Base-by-base conservation (phyloP, 306 rosid species). In the Arachis stenosperma region DNA sequence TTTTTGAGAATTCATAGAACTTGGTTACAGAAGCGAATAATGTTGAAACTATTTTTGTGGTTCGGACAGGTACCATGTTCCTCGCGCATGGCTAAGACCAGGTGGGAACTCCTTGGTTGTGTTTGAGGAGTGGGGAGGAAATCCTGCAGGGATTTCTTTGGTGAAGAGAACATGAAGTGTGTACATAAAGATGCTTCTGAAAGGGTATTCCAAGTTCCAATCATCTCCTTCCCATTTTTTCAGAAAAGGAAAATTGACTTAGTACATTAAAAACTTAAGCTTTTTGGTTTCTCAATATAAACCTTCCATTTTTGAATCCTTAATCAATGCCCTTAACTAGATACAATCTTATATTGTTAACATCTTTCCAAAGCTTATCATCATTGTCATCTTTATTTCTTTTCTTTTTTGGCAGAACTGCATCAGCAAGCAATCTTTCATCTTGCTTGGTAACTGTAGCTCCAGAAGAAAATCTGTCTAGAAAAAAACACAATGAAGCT, bases 81-180 rank as follows among this genome's bases (percentile, higher is more conserved):
- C 99, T 17, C 96, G 90, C 5, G 70, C 96, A 0, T 95, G 99
- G 99, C 75, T 95, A 78, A 86, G 79, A 39, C 76, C 97, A 4
- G 83, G 82, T 0, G 96, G 92, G n/a, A 95, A 95, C 71, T 36
- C 61, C 51, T 56, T 95, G 79, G 97, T 90, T 66, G 88, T 95
- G 79, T 84, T 95, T 51, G 98, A 95, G 70, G 99, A 95, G 85
- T 82, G 83, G 90, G 99, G 99, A 12, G 99, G 99, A 40, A 90
- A 95, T 50, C 89, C 96, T 17, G 13, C 43, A 2, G 85, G 84
- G 75, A 85, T 92, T 76, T 64, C 93, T 61, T 81, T 95, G 81
- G 90, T 87, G 27, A 84, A 82, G 81, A 80, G 94, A 81, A 75
- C 86, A 61, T 80, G 71, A 58, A 77, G 70, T 80, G 64, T 80